phyloP scores from a whole-genome alignment of 257 asterid species.

The Nyctanthes arbortristis region DNA sequence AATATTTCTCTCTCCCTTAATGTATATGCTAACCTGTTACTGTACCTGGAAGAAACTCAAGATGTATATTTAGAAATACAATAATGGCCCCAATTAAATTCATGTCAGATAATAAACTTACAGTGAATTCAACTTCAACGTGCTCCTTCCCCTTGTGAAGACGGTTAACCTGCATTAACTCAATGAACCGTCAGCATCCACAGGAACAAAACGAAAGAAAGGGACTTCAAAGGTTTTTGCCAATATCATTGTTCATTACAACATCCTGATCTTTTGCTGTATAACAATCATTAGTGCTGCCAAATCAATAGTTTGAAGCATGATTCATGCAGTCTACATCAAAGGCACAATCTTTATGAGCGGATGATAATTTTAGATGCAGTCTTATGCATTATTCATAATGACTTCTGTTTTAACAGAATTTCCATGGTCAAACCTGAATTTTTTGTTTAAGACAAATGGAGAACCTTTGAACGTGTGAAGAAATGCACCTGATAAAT shows the following conservation, averaged over 20 bases:
- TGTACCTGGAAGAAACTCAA: neutral
- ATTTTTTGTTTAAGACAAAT: conserved; percentile 1
- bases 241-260: neutral
- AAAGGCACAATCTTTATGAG: neutral
- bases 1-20: neutral
- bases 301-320: conserved; percentile 2
- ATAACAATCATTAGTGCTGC: neutral
- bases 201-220: conserved; percentile 15
- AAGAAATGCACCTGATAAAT: conserved; percentile 61
- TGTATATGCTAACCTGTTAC: conserved; percentile 3
- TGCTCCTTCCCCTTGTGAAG: conserved; percentile 71
- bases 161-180: conserved; percentile 51
- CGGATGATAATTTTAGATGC: neutral
- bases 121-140: conserved; percentile 71
- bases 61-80: conserved; percentile 3
- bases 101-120: conserved; percentile 32
- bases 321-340: neutral
- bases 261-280: neutral
- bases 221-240: conserved; percentile 5
- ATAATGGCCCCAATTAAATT: neutral
- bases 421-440: conserved; percentile 2
- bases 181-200: conserved; percentile 7
- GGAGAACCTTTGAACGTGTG: conserved; percentile 5
- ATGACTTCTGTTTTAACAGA: neutral
- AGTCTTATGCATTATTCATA: conserved; percentile 3